phyloP scores from a whole-genome alignment of 495 filamentous ascomycete species.

The Podospora sp. region DNA sequence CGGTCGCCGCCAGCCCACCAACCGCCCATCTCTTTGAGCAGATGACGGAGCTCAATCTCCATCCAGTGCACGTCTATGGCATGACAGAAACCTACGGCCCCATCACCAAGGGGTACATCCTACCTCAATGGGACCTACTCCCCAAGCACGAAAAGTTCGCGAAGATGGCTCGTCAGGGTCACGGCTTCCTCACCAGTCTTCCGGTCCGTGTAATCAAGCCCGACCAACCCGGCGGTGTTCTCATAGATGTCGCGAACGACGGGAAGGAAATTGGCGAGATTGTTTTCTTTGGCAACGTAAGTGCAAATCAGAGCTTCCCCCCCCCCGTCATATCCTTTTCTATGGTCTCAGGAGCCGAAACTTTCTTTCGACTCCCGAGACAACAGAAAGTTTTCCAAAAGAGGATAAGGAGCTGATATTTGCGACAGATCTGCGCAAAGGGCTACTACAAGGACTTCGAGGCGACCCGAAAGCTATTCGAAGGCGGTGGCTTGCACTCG shows the following conservation, averaged over 20 bases:
- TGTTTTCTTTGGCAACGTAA: constrained; percentile 83
- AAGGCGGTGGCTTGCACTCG: constrained; percentile 82
- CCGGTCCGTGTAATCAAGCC: constrained; percentile 82
- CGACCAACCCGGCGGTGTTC: constrained; percentile 61
- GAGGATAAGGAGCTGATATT: too few species aligned
- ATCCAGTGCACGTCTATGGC: constrained; percentile 94
- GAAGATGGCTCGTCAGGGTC: constrained; percentile 86
- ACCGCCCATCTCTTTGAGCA: constrained; percentile 86
- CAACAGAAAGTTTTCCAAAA: too few species aligned
- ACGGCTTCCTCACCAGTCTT: constrained; percentile 85
- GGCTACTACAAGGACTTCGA: constrained; percentile 90
- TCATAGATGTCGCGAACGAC: constrained; percentile 76
- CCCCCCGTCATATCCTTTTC: too few species aligned
- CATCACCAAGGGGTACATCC: constrained; percentile 87
- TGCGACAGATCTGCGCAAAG: constrained; percentile 87
- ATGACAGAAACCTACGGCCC: constrained; percentile 96
- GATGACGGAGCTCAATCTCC: constrained; percentile 82
- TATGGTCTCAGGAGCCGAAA: too few species aligned
- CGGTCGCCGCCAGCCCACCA: constrained; percentile 89
- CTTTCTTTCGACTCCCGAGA: too few species aligned
- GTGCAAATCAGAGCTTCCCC: too few species aligned
- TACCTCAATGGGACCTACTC: constrained; percentile 79
- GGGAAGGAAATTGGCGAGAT: constrained; percentile 95
- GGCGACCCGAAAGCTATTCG: constrained; percentile 86
- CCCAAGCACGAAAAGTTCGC: constrained; percentile 72